These are phyloP conservation scores for Nemania sp. DNA, from an alignment of 2,329 filamentous ascomycete genomes.

Conservation along the genomic window DNA sequence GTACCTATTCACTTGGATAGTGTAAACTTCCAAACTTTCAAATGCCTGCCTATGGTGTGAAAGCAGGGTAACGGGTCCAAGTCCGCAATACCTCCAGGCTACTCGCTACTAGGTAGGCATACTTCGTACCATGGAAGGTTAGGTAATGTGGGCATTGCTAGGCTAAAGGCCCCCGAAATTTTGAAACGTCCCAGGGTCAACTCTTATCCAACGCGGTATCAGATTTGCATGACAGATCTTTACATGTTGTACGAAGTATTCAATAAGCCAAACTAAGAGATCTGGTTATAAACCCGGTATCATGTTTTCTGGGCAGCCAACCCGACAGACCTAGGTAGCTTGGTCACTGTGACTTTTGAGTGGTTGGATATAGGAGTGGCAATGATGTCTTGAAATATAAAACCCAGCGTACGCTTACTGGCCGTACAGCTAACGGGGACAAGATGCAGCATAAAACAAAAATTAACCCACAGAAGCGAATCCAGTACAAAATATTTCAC, in stretches of 20 bases:
- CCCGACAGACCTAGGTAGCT: neutral
- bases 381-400: neutral
- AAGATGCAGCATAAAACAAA: neutral
- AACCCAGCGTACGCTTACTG: conserved; percentile 2
- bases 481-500: neutral
- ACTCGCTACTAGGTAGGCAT: too few relatives aligned
- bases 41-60: too few relatives aligned
- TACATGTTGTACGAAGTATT: neutral
- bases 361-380: neutral
- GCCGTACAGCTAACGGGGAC: too few relatives aligned
- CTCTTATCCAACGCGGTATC: neutral
- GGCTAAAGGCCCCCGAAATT: conserved; percentile 16
- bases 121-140: too few relatives aligned
- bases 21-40: neutral
- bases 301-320: neutral
- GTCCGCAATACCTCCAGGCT: too few relatives aligned
- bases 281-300: neutral
- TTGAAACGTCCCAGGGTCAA: conserved; percentile 20
- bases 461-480: too few relatives aligned
- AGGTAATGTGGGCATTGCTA: conserved; percentile 4
- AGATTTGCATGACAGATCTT: too few relatives aligned
- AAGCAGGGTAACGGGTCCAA: too few relatives aligned
- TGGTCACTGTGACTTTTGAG: neutral
- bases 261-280: neutral
- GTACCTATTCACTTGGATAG: conserved; percentile 5